phyloP scores from a whole-genome alignment of 441 rosid species.

The Arabidopsis hybrid region DNA sequence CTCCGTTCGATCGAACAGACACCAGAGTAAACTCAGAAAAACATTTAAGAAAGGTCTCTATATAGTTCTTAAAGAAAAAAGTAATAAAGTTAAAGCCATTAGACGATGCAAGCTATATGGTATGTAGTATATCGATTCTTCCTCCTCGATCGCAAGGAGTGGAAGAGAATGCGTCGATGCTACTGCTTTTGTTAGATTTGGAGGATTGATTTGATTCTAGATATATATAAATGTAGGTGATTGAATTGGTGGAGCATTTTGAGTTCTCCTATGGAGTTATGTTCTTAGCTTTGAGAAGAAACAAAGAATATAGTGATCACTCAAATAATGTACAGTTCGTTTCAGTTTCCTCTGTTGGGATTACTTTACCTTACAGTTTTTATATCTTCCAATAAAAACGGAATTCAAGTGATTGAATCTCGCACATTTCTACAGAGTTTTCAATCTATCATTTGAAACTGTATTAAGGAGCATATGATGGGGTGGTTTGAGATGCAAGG shows the following conservation, averaged over 20 bases:
- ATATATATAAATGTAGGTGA: conserved; percentile 29
- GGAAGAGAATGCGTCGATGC: conserved; percentile 28
- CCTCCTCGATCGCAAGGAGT: conserved; percentile 27
- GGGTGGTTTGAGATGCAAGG: conserved; percentile 68
- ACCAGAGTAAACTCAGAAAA: conserved; percentile 29
- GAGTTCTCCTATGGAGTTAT: conserved; percentile 31
- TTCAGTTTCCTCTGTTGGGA: background rate
- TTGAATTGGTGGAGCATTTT: conserved; percentile 39
- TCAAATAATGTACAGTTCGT: conserved; percentile 37
- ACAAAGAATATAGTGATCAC: conserved; percentile 6
- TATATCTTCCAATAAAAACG: background rate
- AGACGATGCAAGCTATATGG: conserved; percentile 32
- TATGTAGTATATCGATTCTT: conserved; percentile 36
- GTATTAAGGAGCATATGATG: conserved; percentile 56
- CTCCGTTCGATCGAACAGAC: conserved; percentile 73
- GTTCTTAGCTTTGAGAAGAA: conserved; percentile 29
- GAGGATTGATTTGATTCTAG: conserved; percentile 25
- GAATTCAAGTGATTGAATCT: background rate
- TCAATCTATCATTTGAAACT: background rate
- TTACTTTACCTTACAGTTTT: background rate
- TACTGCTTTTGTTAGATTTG: conserved; percentile 25
- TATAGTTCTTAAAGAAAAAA: background rate
- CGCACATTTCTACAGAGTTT: too few relatives aligned
- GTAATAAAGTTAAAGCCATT: conserved; percentile 36
- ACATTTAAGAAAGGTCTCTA: conserved; percentile 15